Percentiles rank a stretch among this genome's conserved stretches.
Evolutionary conservation across 2,329 filamentous ascomycete species (phyloP).

Genomic region (Sphaerostilbella broomeana): DNA sequence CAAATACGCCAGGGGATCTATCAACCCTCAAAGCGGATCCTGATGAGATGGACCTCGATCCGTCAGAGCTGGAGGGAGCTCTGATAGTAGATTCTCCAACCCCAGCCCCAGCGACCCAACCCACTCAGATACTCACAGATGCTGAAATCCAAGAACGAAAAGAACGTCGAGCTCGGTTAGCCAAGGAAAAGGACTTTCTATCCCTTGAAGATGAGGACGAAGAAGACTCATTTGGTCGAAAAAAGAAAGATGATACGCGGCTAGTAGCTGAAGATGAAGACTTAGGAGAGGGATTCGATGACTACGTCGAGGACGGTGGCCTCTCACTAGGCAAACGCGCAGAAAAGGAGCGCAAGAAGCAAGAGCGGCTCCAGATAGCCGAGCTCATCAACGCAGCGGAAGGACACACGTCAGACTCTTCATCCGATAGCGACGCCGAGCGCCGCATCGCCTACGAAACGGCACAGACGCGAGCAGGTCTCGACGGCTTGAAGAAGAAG

Average conservation of each 20-base stretch:
- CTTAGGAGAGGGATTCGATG: slow-evolving; percentile 86
- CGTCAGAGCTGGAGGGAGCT: slow-evolving; percentile 56
- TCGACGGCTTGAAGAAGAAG: slow-evolving; percentile 59
- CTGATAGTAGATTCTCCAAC: slow-evolving; percentile 51
- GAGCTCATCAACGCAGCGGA: slow-evolving; percentile 78
- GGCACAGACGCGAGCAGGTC: slow-evolving; percentile 79
- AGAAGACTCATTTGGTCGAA: slow-evolving; percentile 27
- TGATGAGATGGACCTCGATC: slow-evolving; percentile 49
- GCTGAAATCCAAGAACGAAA: slow-evolving; percentile 89
- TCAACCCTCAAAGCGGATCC: slow-evolving; percentile 38
- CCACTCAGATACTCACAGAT: slow-evolving; percentile 63
- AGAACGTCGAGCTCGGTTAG: slow-evolving; percentile 74
- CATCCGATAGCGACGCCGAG: slow-evolving; percentile 63
- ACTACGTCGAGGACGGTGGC: slow-evolving; percentile 78
- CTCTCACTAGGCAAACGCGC: slow-evolving; percentile 73
- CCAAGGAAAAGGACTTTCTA: slow-evolving; percentile 61
- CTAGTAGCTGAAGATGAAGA: slow-evolving; percentile 85
- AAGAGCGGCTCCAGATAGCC: slow-evolving; percentile 70
- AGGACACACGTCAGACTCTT: slow-evolving; percentile 53
- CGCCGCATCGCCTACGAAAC: slow-evolving; percentile 78
- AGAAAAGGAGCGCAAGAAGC: slow-evolving; percentile 61
- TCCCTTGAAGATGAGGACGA: slow-evolving; percentile 55
- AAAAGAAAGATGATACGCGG: slow-evolving; percentile 63
- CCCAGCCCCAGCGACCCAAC: slow-evolving; percentile 24
- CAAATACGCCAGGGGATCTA: slow-evolving; percentile 67